Percentiles rank a stretch among this genome's conserved stretches.
Evolutionary conservation across 345 rosid species (phyloP).

Genomic region (Lepidium sativum): DNA sequence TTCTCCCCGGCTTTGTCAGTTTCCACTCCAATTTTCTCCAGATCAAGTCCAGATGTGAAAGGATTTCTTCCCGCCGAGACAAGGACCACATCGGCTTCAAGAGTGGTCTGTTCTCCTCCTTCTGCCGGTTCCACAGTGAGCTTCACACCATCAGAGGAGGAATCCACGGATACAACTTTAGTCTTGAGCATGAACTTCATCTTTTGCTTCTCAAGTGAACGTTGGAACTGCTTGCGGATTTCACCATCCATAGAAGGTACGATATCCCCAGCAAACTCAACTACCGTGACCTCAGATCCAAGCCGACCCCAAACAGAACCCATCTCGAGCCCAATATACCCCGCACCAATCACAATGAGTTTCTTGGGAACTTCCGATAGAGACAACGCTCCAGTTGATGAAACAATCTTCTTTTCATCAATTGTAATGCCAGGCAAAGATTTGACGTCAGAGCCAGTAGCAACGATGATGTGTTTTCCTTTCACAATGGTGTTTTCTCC

Average conservation of each 20-base stretch:
- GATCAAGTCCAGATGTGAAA: conserved; percentile 82
- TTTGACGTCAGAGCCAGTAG: conserved; percentile 84
- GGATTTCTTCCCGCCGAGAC: conserved; percentile 95
- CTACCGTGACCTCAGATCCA: conserved; percentile 85
- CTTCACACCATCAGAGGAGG: conserved; percentile 51
- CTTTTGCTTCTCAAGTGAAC: conserved; percentile 75
- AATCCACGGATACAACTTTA: conserved; percentile 70
- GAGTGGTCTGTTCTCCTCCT: conserved; percentile 67
- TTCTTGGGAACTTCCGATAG: conserved; percentile 63
- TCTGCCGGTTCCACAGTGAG: conserved; percentile 76
- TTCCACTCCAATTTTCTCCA: conserved; percentile 74
- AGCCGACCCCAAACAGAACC: conserved; percentile 87
- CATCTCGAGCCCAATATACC: conserved; percentile 91
- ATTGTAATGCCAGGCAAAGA: conserved; percentile 77
- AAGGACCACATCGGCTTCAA: conserved; percentile 83
- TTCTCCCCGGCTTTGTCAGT: conserved; percentile 63
- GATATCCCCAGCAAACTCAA: conserved; percentile 73
- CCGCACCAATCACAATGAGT: conserved; percentile 82
- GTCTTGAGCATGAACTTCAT: conserved; percentile 94
- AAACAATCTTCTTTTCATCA: conserved; percentile 76
- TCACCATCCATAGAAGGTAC: conserved; percentile 94
- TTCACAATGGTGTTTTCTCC: conserved; percentile 64
- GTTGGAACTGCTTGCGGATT: conserved; percentile 77
- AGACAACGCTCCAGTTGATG: conserved; percentile 80
- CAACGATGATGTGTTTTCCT: conserved; percentile 74